These are phyloP conservation scores for Mycena galericulata DNA, from an alignment of 768 basidiomycete species.

Conservation along the genomic window DNA sequence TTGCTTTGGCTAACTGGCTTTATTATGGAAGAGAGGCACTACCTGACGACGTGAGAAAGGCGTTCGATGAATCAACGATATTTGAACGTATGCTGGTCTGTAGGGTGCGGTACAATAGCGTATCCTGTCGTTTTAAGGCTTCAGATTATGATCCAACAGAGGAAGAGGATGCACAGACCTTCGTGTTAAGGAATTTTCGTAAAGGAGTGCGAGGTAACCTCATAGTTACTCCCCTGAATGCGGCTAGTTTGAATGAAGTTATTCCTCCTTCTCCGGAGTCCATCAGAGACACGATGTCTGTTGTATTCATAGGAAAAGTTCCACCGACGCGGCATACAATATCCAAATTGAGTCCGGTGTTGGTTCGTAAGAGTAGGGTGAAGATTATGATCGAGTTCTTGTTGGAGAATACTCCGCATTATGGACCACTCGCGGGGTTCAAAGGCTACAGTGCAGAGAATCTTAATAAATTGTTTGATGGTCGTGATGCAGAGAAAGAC, in stretches of 20 bases:
- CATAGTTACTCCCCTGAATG: neutral
- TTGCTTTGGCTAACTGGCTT: neutral
- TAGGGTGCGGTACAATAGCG: slow-evolving; percentile 4
- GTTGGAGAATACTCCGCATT: neutral
- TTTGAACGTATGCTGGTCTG: neutral
- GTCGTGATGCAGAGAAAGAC: neutral
- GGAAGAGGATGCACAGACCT: neutral
- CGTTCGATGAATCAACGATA: neutral
- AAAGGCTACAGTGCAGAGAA: neutral
- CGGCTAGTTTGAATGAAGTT: neutral
- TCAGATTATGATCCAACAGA: neutral
- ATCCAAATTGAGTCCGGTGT: neutral
- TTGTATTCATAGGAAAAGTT: neutral
- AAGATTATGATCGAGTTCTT: too few relatives aligned
- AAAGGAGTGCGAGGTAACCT: slow-evolving; percentile 3
- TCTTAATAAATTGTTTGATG: neutral
- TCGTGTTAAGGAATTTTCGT: neutral
- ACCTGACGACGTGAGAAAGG: neutral
- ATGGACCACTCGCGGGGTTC: neutral
- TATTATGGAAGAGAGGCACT: slow-evolving; percentile 6
- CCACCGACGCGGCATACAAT: neutral
- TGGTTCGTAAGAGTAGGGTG: neutral
- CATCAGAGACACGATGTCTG: slow-evolving; percentile 5
- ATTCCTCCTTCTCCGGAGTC: neutral
- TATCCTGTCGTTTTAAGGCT: neutral